These are phyloP conservation scores for Mycena vitilis DNA, from an alignment of 768 basidiomycete genomes.

Conservation along the genomic window DNA sequence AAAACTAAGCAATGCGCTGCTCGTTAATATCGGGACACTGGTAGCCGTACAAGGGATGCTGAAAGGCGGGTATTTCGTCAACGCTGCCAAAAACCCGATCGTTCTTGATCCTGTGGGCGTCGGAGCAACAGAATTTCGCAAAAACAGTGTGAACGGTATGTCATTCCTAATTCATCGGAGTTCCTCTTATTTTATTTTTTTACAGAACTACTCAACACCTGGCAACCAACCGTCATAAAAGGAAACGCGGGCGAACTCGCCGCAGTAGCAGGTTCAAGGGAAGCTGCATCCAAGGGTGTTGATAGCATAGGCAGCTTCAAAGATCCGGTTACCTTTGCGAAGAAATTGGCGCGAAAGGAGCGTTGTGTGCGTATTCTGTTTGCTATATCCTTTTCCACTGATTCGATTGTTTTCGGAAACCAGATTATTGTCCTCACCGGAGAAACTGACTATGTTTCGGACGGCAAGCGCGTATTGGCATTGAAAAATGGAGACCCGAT, in stretches of 20 bases:
- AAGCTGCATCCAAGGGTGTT: conserved; percentile 86
- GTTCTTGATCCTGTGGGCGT: conserved; percentile 95
- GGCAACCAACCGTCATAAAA: conserved; percentile 93
- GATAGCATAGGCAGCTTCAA: conserved; percentile 89
- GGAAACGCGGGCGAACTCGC: conserved; percentile 94
- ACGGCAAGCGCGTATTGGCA: conserved; percentile 76
- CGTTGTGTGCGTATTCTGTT: conserved; percentile 54
- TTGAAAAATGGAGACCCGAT: conserved; percentile 80
- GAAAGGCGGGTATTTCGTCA: conserved; percentile 76
- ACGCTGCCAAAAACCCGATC: conserved; percentile 76
- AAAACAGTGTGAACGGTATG: conserved; percentile 68
- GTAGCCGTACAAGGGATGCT: conserved; percentile 77
- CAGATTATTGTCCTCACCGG: conserved; percentile 83
- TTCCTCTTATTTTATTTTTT: background rate
- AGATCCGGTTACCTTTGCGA: conserved; percentile 79
- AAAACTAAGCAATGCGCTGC: conserved; percentile 70
- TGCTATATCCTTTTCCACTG: too few species aligned
- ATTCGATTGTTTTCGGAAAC: too few species aligned
- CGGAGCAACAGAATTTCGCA: conserved; percentile 82
- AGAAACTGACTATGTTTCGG: conserved; percentile 83
- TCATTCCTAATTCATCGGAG: background rate
- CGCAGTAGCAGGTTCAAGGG: conserved; percentile 76
- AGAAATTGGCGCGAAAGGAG: conserved; percentile 75
- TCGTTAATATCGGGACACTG: conserved; percentile 92
- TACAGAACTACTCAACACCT: conserved; percentile 75